Evolutionary conservation across 2,329 filamentous ascomycete species (phyloP).

Genomic region (Exophiala aquamarina): DNA sequence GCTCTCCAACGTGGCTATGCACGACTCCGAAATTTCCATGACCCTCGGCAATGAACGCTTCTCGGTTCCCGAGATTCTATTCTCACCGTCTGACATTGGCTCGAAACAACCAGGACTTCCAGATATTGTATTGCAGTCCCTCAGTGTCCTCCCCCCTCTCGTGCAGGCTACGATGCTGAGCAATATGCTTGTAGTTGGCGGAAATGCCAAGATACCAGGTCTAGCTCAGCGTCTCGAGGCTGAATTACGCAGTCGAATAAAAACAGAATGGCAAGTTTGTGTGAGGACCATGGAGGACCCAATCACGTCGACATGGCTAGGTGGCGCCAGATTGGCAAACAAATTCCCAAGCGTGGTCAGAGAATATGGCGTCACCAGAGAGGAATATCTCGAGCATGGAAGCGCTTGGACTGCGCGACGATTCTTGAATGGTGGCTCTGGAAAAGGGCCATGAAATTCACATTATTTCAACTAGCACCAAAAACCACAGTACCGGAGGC

Average conservation of each 20-base stretch:
- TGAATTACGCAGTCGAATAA: slow-evolving; percentile 70
- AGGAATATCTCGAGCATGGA: slow-evolving; percentile 88
- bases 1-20: slow-evolving; percentile 46
- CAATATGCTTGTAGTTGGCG: slow-evolving; percentile 87
- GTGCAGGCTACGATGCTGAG: slow-evolving; percentile 80
- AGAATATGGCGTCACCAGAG: slow-evolving; percentile 73
- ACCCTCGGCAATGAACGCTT: slow-evolving; percentile 92
- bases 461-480: too few species aligned
- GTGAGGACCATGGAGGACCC: slow-evolving; percentile 71
- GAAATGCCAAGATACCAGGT: slow-evolving; percentile 75
- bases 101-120: slow-evolving; percentile 80
- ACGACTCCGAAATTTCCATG: slow-evolving; percentile 72
- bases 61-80: slow-evolving; percentile 82
- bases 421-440: slow-evolving; percentile 46
- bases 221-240: slow-evolving; percentile 74
- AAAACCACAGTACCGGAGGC: too few species aligned
- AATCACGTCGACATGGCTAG: slow-evolving; percentile 78
- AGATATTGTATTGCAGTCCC: slow-evolving; percentile 76
- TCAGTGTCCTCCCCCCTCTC: slow-evolving; percentile 73
- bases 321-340: slow-evolving; percentile 72
- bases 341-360: slow-evolving; percentile 64
- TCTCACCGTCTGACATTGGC: slow-evolving; percentile 81
- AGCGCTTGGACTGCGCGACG: slow-evolving; percentile 70
- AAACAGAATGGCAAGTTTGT: slow-evolving; percentile 74
- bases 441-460: neutral